Conservation (phyloP, 768 basidiomycete species). For the Suillus lakei region DNA sequence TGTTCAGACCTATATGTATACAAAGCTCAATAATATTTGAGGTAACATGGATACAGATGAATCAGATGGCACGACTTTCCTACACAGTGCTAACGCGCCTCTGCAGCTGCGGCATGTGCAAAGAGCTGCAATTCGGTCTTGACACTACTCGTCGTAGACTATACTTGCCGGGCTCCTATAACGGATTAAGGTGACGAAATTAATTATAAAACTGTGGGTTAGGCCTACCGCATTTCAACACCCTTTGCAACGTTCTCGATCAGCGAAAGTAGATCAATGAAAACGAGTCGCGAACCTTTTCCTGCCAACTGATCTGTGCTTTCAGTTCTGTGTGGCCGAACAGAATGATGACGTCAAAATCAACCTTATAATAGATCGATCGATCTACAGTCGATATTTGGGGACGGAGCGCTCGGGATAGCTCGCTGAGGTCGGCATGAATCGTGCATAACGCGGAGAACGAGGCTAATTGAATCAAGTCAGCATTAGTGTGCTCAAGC, state of each 20-base stretch:
- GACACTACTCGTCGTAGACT: neutral
- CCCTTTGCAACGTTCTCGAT: conserved; percentile 26
- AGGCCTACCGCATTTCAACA: conserved; percentile 33
- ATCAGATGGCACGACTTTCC: neutral
- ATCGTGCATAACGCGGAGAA: conserved; percentile 11
- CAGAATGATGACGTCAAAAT: conserved; percentile 38
- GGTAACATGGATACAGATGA: neutral
- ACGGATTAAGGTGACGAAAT: neutral
- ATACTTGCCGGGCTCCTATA: conserved; percentile 8
- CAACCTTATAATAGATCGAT: conserved; percentile 23
- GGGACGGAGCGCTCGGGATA: conserved; percentile 5
- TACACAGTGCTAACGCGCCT: neutral
- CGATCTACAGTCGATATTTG: neutral
- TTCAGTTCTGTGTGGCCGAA: conserved; percentile 46
- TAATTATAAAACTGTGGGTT: neutral
- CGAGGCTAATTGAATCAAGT: conserved; percentile 10
- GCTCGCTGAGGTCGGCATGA: conserved; percentile 10
- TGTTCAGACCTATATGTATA: neutral
- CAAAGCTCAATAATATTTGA: neutral
- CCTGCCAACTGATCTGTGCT: conserved; percentile 44
- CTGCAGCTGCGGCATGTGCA: neutral
- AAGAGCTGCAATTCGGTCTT: neutral
- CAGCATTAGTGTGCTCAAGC: neutral
- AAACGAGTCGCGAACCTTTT: conserved; percentile 31
- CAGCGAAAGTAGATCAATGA: neutral